phyloP scores from a whole-genome alignment of 176 grass and related monocot species.

The Hordeum marinum region DNA sequence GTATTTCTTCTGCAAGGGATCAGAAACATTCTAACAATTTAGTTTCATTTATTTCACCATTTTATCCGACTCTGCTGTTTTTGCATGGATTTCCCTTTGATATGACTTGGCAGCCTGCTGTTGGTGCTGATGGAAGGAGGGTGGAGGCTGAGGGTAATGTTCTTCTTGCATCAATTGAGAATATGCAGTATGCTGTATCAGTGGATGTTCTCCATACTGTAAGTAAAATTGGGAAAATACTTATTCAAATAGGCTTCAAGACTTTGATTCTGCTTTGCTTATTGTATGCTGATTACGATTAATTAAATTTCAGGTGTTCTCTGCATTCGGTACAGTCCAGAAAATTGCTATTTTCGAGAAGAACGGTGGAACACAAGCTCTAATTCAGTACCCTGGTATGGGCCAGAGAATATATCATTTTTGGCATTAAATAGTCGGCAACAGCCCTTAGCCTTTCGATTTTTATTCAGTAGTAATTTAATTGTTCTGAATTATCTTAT shows the following conservation, averaged over 20 bases:
- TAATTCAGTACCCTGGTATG: constrained; percentile 93
- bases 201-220: constrained; percentile 96
- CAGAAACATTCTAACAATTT: constrained; percentile 9
- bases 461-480: not conserved
- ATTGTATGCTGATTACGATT: not conserved
- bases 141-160: constrained; percentile 89
- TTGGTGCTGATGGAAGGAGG: constrained; percentile 81
- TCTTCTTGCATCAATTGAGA: constrained; percentile 91
- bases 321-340: constrained; percentile 80
- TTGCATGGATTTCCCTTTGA: constrained; percentile 10
- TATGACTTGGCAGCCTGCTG: constrained; percentile 41
- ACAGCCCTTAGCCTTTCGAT: not conserved
- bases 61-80: constrained; percentile 17
- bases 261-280: not conserved
- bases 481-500: not conserved
- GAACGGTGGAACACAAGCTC: constrained; percentile 84
- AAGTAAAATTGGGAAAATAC: constrained; percentile 16
- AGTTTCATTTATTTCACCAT: constrained; percentile 23
- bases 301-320: constrained; percentile 80
- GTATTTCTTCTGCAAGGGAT: constrained; percentile 35
- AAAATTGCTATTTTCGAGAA: constrained; percentile 99
- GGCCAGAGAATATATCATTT: not conserved
- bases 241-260: not conserved
- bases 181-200: constrained; percentile 86
- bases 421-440: not conserved